Evolutionary conservation across 768 basidiomycete species (phyloP).

Genomic region (Termitomyces sp.): DNA sequence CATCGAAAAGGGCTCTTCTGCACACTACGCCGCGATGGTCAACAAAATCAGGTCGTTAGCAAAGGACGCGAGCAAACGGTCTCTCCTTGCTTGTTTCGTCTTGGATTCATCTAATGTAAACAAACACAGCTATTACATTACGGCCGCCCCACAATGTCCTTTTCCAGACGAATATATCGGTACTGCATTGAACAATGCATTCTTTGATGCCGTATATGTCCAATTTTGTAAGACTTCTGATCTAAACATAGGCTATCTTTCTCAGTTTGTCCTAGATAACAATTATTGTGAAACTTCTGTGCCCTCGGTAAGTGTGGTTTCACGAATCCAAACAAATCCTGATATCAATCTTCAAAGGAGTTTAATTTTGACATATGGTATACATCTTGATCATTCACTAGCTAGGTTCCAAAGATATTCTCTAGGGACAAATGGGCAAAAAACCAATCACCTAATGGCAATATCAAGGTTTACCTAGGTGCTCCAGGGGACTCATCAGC

Average conservation of each 20-base stretch:
- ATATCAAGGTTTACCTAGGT: slow-evolving; percentile 58
- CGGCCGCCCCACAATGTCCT: slow-evolving; percentile 59
- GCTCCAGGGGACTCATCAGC: slow-evolving; percentile 47
- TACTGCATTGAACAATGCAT: slow-evolving; percentile 50
- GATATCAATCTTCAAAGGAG: slow-evolving; percentile 21
- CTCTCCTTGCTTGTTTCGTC: not conserved
- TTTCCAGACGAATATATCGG: slow-evolving; percentile 64
- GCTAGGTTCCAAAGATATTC: not conserved
- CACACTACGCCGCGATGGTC: slow-evolving; percentile 48
- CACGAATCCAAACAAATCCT: not conserved
- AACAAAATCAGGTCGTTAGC: slow-evolving; percentile 44
- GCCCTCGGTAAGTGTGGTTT: slow-evolving; percentile 24
- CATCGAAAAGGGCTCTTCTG: slow-evolving; percentile 55
- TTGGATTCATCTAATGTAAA: not conserved
- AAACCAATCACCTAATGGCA: slow-evolving; percentile 46
- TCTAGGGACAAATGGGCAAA: slow-evolving; percentile 57
- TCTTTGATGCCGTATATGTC: slow-evolving; percentile 67
- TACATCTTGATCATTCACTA: not conserved
- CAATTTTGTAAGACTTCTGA: slow-evolving; percentile 46
- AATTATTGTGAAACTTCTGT: slow-evolving; percentile 47
- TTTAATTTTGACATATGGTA: slow-evolving; percentile 50
- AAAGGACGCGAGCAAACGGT: slow-evolving; percentile 44
- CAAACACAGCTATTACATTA: slow-evolving; percentile 50
- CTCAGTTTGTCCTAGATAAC: slow-evolving; percentile 31
- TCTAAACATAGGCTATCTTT: not conserved